Conservation (phyloP, 768 basidiomycete species). For the Coprinopsis marcescibilis region DNA sequence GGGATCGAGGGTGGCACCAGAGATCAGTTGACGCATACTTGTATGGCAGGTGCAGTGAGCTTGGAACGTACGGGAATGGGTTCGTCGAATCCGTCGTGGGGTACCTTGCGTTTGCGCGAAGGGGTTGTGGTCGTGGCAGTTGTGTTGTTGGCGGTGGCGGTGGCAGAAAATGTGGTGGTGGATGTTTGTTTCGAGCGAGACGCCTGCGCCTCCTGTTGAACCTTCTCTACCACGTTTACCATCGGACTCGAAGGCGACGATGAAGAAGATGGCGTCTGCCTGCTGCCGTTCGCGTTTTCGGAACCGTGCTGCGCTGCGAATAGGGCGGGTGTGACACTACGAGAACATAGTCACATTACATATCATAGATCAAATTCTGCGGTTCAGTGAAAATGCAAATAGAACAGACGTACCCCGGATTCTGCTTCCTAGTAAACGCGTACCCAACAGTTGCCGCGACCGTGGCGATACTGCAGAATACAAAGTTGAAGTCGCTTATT, state of each 20-base stretch:
- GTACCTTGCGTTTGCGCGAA: conserved; percentile 27
- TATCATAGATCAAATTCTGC: no score
- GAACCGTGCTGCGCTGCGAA: no score
- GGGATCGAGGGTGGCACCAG: no score
- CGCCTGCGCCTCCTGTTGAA: no score
- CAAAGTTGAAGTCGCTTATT: conserved; percentile 47
- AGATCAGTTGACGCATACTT: not conserved
- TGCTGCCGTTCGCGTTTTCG: no score
- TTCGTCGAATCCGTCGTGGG: conserved; percentile 31
- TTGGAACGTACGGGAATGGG: conserved; percentile 18
- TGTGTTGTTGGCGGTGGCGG: not conserved
- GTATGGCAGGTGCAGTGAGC: no score
- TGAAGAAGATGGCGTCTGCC: no score
- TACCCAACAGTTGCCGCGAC: conserved; percentile 58
- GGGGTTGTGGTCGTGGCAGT: not conserved
- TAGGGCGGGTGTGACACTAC: not conserved
- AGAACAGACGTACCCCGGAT: conserved; percentile 6
- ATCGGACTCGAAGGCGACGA: no score
- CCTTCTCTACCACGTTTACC: no score
- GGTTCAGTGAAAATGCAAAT: not conserved
- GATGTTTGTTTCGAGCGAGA: conserved; percentile 7
- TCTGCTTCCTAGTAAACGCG: conserved; percentile 42
- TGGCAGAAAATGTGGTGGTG: not conserved
- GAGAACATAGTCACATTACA: no score
- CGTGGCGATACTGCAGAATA: conserved; percentile 52